phyloP scores from a whole-genome alignment of 495 filamentous ascomycete genomes.

The Neurospora sp. region DNA sequence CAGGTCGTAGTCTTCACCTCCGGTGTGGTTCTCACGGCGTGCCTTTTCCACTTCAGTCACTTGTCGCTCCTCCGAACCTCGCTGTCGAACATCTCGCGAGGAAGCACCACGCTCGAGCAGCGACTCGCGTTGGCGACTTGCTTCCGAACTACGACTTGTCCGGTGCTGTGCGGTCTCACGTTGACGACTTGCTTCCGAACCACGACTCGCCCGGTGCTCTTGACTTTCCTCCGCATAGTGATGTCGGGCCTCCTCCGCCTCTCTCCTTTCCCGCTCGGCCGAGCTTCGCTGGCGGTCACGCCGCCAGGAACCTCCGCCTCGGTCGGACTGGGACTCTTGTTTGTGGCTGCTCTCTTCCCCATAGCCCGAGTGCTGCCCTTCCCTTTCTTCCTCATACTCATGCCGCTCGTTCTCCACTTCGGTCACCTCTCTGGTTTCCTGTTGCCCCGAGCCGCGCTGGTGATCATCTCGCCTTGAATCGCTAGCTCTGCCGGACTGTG shows the following conservation, averaged over 20 bases:
- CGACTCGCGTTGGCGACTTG: background rate
- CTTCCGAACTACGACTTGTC: background rate
- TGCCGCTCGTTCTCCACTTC: constrained; percentile 15
- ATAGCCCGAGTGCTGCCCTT: background rate
- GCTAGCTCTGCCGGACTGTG: background rate
- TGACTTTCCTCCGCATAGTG: background rate
- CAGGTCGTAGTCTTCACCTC: background rate
- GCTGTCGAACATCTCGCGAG: background rate
- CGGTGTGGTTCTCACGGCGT: background rate
- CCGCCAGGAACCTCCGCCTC: background rate
- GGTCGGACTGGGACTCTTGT: background rate
- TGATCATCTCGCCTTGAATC: background rate
- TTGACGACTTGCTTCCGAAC: background rate
- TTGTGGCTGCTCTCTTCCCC: background rate
- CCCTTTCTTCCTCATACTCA: background rate
- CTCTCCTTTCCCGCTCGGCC: background rate
- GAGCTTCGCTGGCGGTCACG: background rate
- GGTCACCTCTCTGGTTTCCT: background rate
- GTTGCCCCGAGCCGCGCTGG: background rate
- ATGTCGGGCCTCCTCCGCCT: background rate
- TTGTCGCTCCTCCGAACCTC: background rate
- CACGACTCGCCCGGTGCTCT: background rate
- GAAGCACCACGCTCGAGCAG: background rate
- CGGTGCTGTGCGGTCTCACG: background rate
- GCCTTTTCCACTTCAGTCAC: background rate